These are phyloP conservation scores for Talaromyces rugulosus DNA, from an alignment of 2,329 filamentous ascomycete species.

Conservation along the genomic window DNA sequence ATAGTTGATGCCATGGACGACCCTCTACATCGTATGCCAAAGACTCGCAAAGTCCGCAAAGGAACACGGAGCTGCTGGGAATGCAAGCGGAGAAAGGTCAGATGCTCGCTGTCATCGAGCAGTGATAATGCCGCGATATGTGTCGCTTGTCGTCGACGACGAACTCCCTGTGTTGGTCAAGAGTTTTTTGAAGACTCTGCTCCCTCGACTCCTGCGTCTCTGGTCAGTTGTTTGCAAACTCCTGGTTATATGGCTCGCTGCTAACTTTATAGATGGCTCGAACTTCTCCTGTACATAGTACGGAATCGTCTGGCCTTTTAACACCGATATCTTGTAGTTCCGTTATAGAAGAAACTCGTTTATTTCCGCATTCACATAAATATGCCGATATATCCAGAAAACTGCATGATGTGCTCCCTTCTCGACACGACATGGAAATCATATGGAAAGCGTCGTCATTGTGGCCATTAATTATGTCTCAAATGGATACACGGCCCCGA, in stretches of 20 bases:
- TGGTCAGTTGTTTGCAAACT: neutral
- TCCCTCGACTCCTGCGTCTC: neutral
- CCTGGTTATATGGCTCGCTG: neutral
- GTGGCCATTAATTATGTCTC: neutral
- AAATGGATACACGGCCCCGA: neutral
- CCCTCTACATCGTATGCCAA: neutral
- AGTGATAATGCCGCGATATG: neutral
- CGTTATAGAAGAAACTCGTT: neutral
- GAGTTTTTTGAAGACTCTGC: constrained; percentile 3
- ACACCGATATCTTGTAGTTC: neutral
- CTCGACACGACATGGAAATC: neutral
- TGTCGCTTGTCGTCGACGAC: constrained; percentile 3
- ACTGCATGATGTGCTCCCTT: neutral
- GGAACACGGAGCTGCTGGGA: constrained; percentile 8
- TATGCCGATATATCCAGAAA: neutral
- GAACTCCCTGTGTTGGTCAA: constrained; percentile 1
- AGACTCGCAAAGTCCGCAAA: constrained; percentile 5
- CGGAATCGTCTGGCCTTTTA: neutral
- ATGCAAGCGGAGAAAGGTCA: constrained; percentile 7
- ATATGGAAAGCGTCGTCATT: neutral
- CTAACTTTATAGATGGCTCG: neutral
- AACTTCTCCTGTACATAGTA: neutral
- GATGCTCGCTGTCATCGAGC: constrained; percentile 1
- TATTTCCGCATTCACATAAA: neutral
- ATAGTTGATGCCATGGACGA: neutral